A percentile compares a stretch with the other conserved stretches of the same genome.
phyloP scores from a whole-genome alignment of 768 basidiomycete species.

The Tylopilus balloui region DNA sequence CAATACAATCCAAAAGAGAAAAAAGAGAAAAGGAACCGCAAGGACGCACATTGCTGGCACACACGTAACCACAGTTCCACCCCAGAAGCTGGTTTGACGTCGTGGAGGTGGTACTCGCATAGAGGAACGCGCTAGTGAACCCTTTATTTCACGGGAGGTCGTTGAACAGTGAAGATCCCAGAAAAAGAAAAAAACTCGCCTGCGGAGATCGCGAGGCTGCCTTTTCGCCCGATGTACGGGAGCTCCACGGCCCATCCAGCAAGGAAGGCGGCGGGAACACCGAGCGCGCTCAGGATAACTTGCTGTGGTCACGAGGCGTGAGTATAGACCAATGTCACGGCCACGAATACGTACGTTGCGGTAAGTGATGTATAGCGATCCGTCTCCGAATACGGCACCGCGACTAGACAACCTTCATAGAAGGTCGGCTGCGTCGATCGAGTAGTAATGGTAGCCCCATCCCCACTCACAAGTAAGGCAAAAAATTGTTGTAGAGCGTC shows the following conservation, averaged over 20 bases:
- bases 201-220: constrained; percentile 61
- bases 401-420: constrained; percentile 50
- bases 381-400: constrained; percentile 66
- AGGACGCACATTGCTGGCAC: constrained; percentile 51
- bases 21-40: too few species aligned
- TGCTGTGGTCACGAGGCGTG: constrained; percentile 37
- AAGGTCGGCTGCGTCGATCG: neutral
- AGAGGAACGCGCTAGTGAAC: constrained; percentile 72
- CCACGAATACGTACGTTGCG: constrained; percentile 47
- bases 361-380: constrained; percentile 65
- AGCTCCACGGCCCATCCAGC: constrained; percentile 70
- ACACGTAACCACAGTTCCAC: constrained; percentile 78
- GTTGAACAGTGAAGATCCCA: constrained; percentile 37
- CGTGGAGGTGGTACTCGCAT: constrained; percentile 69
- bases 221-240: constrained; percentile 58
- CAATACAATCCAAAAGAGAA: too few species aligned
- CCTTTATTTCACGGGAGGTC: constrained; percentile 46
- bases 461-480: constrained; percentile 46
- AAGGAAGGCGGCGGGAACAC: constrained; percentile 67
- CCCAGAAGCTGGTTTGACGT: constrained; percentile 64
- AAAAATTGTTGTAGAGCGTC: constrained; percentile 57
- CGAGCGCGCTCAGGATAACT: constrained; percentile 64
- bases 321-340: neutral
- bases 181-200: constrained; percentile 39
- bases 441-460: too few species aligned